Evolutionary conservation across 345 rosid species (phyloP).

Genomic region (Cardamine resedifolia): DNA sequence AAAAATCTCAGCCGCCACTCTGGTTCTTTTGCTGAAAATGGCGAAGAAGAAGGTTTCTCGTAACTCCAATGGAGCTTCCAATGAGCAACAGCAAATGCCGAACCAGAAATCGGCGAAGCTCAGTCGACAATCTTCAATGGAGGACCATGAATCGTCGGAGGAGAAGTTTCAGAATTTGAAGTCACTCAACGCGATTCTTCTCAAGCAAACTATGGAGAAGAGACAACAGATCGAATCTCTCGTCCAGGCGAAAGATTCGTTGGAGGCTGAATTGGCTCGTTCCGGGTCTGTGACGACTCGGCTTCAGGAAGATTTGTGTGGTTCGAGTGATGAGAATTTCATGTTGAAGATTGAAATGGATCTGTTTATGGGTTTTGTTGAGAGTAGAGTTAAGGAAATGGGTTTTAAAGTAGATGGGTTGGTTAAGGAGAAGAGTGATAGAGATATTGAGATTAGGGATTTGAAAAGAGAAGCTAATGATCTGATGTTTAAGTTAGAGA

Average conservation of each 20-base stretch:
- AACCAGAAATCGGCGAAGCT: conserved; percentile 27
- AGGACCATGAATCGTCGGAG: conserved; percentile 40
- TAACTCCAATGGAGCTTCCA: conserved; percentile 20
- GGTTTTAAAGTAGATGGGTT: conserved; percentile 33
- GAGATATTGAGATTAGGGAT: conserved; percentile 42
- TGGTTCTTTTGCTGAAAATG: conserved; percentile 3
- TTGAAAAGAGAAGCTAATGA: conserved; percentile 47
- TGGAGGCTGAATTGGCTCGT: conserved; percentile 51
- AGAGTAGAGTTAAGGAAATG: conserved; percentile 47
- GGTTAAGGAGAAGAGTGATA: conserved; percentile 43
- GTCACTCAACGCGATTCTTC: conserved; percentile 59
- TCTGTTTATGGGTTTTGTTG: conserved; percentile 47
- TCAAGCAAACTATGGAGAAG: conserved; percentile 56
- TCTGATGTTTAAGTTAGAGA: conserved; percentile 40
- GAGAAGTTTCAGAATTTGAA: conserved; percentile 63
- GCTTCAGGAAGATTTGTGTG: conserved; percentile 40
- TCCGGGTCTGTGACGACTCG: conserved; percentile 35
- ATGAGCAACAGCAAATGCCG: conserved; percentile 17
- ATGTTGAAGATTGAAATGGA: conserved; percentile 50
- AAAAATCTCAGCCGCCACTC: conserved; percentile 32
- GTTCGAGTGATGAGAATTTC: conserved; percentile 45
- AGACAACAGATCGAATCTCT: conserved; percentile 62
- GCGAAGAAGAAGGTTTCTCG: conserved; percentile 41
- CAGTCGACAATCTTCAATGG: conserved; percentile 34
- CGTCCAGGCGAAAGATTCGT: conserved; percentile 42